Conservation (phyloP, 768 basidiomycete species). For the Pisolithus sp. region DNA sequence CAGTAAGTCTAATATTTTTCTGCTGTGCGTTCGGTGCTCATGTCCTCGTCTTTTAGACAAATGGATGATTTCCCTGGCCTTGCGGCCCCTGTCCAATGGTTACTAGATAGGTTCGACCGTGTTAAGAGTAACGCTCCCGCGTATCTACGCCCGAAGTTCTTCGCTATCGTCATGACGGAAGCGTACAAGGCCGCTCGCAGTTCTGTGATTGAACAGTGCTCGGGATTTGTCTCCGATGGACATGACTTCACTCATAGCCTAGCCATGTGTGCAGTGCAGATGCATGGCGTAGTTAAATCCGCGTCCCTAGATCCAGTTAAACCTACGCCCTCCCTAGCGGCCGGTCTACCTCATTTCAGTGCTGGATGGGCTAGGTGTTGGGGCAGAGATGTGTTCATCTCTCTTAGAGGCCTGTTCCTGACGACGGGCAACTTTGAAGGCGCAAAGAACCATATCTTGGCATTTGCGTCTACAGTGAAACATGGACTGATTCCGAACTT, state of each 20-base stretch:
- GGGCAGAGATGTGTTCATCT: constrained; percentile 95
- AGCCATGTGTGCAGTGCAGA: constrained; percentile 78
- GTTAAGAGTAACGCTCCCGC: constrained; percentile 70
- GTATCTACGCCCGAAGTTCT: constrained; percentile 94
- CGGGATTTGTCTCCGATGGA: constrained; percentile 80
- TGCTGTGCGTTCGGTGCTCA: constrained; percentile 10
- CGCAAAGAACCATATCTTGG: constrained; percentile 84
- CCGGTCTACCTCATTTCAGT: constrained; percentile 92
- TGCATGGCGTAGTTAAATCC: constrained; percentile 86
- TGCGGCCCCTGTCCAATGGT: constrained; percentile 69
- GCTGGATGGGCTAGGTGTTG: constrained; percentile 94
- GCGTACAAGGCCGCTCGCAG: constrained; percentile 90
- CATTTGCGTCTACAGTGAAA: constrained; percentile 89
- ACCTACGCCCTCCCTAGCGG: constrained; percentile 78
- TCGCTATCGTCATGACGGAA: constrained; percentile 82
- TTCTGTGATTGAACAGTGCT: constrained; percentile 78
- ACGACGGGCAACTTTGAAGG: constrained; percentile 85
- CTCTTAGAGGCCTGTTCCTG: constrained; percentile 86
- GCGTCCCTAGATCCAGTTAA: constrained; percentile 78
- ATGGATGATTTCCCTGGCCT: constrained; percentile 60
- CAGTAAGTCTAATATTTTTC: constrained; percentile 43
- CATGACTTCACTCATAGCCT: constrained; percentile 88
- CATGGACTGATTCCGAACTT: constrained; percentile 96
- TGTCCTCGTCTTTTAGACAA: constrained; percentile 39
- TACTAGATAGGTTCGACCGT: constrained; percentile 80